These are phyloP conservation scores for Oryza nivara DNA, from an alignment of 176 grass and related monocot genomes.

Conservation along the genomic window DNA sequence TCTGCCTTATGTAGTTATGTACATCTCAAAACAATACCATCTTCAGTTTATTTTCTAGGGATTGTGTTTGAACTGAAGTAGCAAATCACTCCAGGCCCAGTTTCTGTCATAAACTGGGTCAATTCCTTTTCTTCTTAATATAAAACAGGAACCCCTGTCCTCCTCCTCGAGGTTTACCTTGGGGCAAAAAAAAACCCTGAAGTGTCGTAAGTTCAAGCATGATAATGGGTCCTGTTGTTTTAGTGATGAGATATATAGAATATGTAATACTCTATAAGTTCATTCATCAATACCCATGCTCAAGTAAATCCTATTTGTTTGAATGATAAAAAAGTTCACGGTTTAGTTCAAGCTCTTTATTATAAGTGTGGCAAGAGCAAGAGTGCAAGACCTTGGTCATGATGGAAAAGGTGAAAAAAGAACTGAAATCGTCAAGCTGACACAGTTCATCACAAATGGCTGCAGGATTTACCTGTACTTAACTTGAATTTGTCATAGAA, in stretches of 20 bases:
- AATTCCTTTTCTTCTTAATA: too few relatives aligned
- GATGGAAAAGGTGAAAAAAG: background rate
- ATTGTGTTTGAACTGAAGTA: background rate
- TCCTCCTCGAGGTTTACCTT: too few relatives aligned
- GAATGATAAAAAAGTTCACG: background rate
- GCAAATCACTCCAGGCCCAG: background rate
- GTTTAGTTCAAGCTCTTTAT: background rate
- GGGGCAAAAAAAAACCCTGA: background rate
- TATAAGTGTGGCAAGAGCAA: background rate
- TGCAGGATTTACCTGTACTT: background rate
- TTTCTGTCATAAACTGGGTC: too few relatives aligned
- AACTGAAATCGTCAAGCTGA: background rate
- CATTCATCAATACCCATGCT: background rate
- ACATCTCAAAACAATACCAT: background rate
- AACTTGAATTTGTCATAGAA: background rate
- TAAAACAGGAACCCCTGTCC: too few relatives aligned
- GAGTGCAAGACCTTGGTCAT: background rate
- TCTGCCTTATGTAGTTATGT: background rate
- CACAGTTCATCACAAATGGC: background rate
- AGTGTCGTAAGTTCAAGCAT: background rate
- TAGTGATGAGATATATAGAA: background rate
- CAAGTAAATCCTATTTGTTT: background rate
- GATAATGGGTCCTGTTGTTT: background rate
- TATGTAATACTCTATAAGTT: background rate
- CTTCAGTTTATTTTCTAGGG: background rate